These are phyloP conservation scores for Talaromyces liani DNA, from an alignment of 495 filamentous ascomycete species.

Conservation along the genomic window DNA sequence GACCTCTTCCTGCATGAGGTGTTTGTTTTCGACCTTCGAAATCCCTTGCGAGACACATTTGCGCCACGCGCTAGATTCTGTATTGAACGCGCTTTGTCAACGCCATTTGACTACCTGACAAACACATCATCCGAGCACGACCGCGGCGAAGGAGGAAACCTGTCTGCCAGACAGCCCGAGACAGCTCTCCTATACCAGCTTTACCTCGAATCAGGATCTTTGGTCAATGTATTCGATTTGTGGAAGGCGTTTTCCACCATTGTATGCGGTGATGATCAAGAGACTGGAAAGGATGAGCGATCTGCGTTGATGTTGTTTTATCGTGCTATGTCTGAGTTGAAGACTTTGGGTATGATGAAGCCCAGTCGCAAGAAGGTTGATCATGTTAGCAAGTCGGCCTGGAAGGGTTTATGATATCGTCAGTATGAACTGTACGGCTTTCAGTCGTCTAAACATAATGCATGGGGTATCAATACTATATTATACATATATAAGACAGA, in stretches of 20 bases:
- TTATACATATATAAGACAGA: neutral
- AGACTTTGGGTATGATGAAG: slow-evolving; percentile 79
- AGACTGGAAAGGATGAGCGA: slow-evolving; percentile 23
- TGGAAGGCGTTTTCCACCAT: slow-evolving; percentile 83
- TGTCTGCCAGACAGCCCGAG: slow-evolving; percentile 60
- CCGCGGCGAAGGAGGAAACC: slow-evolving; percentile 23
- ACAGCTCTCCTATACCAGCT: slow-evolving; percentile 82
- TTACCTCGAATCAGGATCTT: slow-evolving; percentile 78
- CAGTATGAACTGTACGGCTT: neutral
- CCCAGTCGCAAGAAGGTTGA: slow-evolving; percentile 84
- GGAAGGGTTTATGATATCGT: slow-evolving; percentile 53
- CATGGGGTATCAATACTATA: slow-evolving; percentile 5
- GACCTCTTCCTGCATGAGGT: slow-evolving; percentile 68
- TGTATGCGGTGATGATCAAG: slow-evolving; percentile 37
- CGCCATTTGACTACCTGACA: slow-evolving; percentile 79
- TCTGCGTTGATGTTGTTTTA: slow-evolving; percentile 69
- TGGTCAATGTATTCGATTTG: slow-evolving; percentile 84
- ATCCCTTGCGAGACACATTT: slow-evolving; percentile 75
- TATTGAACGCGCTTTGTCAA: slow-evolving; percentile 71
- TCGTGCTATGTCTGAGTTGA: slow-evolving; percentile 72
- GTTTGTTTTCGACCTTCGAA: slow-evolving; percentile 75
- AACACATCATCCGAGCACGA: slow-evolving; percentile 40
- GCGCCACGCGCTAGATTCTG: slow-evolving; percentile 69
- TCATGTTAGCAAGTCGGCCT: slow-evolving; percentile 75
- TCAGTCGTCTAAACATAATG: neutral